Conservation (phyloP, 345 rosid species). For the Eucalyptus curtisii region DNA sequence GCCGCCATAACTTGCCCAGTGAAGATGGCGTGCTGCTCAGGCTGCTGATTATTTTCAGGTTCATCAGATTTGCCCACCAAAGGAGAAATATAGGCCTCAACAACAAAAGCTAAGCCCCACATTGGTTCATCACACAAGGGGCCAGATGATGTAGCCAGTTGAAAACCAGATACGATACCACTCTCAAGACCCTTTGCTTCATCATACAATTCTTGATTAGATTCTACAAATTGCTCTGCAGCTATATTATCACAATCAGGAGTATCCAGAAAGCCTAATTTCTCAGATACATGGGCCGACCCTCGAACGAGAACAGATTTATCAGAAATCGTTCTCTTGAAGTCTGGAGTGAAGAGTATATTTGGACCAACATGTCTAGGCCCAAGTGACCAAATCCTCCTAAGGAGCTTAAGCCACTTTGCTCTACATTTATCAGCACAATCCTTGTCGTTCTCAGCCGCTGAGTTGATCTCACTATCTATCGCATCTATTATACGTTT, state of each 20-base stretch:
- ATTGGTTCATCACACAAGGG: slow-evolving; percentile 86
- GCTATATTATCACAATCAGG: background rate
- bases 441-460: slow-evolving; percentile 46
- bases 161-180: slow-evolving; percentile 78
- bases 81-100: slow-evolving; percentile 47
- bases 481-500: slow-evolving; percentile 42
- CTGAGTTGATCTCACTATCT: slow-evolving; percentile 31
- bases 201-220: slow-evolving; percentile 13
- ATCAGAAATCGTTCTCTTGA: slow-evolving; percentile 14
- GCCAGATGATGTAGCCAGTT: slow-evolving; percentile 76
- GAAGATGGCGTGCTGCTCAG: slow-evolving; percentile 57
- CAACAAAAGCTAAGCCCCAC: slow-evolving; percentile 81
- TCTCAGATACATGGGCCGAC: slow-evolving; percentile 57
- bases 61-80: slow-evolving; percentile 19
- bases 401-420: slow-evolving; percentile 58
- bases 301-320: slow-evolving; percentile 45
- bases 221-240: slow-evolving; percentile 14
- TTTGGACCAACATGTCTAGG: slow-evolving; percentile 91
- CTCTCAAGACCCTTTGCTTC: slow-evolving; percentile 63
- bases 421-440: slow-evolving; percentile 41
- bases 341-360: slow-evolving; percentile 71
- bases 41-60: slow-evolving; percentile 23
- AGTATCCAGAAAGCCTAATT: slow-evolving; percentile 48
- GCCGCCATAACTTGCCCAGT: slow-evolving; percentile 84
- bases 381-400: slow-evolving; percentile 88